phyloP scores from a whole-genome alignment of 2,329 filamentous ascomycete species.

The Aspergillus ochraceus region DNA sequence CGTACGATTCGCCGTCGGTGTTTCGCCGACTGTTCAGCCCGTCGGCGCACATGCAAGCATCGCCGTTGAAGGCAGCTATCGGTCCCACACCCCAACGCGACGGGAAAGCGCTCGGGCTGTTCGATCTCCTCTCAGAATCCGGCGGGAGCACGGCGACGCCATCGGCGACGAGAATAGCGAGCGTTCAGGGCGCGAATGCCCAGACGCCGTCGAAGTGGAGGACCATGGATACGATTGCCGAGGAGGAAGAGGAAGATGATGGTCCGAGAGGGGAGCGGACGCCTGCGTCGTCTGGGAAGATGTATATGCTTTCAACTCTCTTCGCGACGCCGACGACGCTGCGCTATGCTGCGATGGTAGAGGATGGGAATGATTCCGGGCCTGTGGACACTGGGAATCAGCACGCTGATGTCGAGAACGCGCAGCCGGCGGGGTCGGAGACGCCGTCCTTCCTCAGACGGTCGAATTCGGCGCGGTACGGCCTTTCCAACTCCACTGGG shows the following conservation, averaged over 20 bases:
- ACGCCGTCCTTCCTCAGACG: slow-evolving; percentile 43
- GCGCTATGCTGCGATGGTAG: slow-evolving; percentile 43
- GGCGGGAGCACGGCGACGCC: slow-evolving; percentile 38
- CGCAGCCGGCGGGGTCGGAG: slow-evolving; percentile 26
- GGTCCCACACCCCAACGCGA: slow-evolving; percentile 52
- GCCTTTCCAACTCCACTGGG: slow-evolving; percentile 11
- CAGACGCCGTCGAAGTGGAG: slow-evolving; percentile 41
- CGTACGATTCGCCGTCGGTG: slow-evolving; percentile 45
- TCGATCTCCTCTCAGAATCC: slow-evolving; percentile 48
- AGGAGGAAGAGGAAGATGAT: slow-evolving; percentile 28
- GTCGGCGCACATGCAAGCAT: slow-evolving; percentile 27
- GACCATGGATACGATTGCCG: slow-evolving; percentile 28
- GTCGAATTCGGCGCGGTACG: slow-evolving; percentile 33
- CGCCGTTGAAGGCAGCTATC: slow-evolving; percentile 41
- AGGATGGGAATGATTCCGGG: slow-evolving; percentile 26
- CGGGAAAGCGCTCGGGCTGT: slow-evolving; percentile 49
- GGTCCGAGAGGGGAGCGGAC: slow-evolving; percentile 33
- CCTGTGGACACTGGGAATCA: slow-evolving; percentile 5
- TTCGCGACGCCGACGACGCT: slow-evolving; percentile 48
- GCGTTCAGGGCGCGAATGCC: slow-evolving; percentile 26
- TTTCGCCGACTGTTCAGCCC: slow-evolving; percentile 41
- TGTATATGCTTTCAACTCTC: slow-evolving; percentile 45
- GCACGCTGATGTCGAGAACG: slow-evolving; percentile 3
- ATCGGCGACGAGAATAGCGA: slow-evolving; percentile 28
- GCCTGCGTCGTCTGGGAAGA: slow-evolving; percentile 45